phyloP scores from a whole-genome alignment of 2,329 filamentous ascomycete species.

The Calonectria crousiana region DNA sequence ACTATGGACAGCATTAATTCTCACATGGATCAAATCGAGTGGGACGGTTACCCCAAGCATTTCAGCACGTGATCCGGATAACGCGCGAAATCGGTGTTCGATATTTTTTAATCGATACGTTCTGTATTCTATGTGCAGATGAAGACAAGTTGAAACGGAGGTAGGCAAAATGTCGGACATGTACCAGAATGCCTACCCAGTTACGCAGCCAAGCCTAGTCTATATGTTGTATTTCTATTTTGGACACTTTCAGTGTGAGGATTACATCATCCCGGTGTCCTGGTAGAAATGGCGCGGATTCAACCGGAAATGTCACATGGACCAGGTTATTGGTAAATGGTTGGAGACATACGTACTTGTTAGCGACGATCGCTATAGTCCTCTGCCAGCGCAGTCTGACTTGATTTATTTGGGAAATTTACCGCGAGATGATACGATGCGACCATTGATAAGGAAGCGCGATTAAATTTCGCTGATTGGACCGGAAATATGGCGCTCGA shows the following conservation, averaged over 20 bases:
- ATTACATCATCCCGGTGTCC: background rate
- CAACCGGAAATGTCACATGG: background rate
- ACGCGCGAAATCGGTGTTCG: no score
- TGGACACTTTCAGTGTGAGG: background rate
- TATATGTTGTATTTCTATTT: background rate
- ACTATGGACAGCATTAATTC: no score
- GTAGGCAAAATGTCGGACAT: no score
- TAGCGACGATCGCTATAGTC: background rate
- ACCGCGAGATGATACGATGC: background rate
- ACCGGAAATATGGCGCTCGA: background rate
- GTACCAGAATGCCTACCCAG: no score
- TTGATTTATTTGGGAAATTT: background rate
- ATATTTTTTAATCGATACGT: no score
- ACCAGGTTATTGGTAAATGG: background rate
- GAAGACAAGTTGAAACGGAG: no score
- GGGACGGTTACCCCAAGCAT: no score
- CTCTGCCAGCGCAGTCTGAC: background rate
- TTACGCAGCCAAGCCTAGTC: no score
- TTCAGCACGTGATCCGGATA: no score
- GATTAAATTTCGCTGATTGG: background rate
- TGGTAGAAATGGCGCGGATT: background rate
- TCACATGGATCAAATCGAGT: no score
- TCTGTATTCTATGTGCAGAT: no score
- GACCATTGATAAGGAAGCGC: background rate
- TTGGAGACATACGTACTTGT: background rate